Base-by-base conservation (phyloP, 1,284 basidiomycete species). In the Salmacisia buchloeana region DNA sequence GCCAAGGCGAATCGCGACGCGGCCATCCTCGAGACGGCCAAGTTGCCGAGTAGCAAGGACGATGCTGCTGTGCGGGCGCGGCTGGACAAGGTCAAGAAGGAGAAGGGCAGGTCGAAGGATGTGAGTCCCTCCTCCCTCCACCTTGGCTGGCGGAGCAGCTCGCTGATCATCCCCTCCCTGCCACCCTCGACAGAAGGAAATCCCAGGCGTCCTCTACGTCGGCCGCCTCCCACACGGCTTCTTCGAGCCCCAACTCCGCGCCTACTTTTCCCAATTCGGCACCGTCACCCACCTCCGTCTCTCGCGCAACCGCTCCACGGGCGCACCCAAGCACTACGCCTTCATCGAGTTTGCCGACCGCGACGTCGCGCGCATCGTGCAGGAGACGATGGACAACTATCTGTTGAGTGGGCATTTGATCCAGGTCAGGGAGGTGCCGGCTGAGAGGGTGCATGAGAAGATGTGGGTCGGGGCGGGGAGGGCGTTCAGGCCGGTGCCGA, bases 331-430 rank as follows among this genome's bases (percentile, higher is more conserved):
- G 81, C 94, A 97, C 81, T 98, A 97, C 80, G 94, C 86, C 2
- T 98, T 97, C 83, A 85, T 99, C 76, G 94, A 98, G 81, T 96
- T 99, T 80, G 86, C 88, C 64, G 92, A 91, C 38, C 84, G 86
- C 15, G 86, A 90, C 1, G 94, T 98, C 46, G 94, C 94, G 0
- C 83, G 91, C 77, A 97, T 99, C 68, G 96, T 97, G 10, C 89
- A 90, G 5, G 96, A 98, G 77, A 98, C 96, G 52, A 97, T 98
- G 94, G 87, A 99, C 85, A 97, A 97, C 83, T 99, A 97, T 81
- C 86, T 99, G 33, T 84, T 99, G 70, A 87, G 90, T 84, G 94
- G 94, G 2, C 92, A 96, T 75, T 88, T 99, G 69, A 84, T 99
- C 57, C 87, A 87, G 65, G 97, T 94, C 83, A 66, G 69, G 18